Evolutionary conservation across 495 filamentous ascomycete species (phyloP), one percentile per base, ranked within the genome.

Genomic region (Delitschia confertaspora): DNA sequence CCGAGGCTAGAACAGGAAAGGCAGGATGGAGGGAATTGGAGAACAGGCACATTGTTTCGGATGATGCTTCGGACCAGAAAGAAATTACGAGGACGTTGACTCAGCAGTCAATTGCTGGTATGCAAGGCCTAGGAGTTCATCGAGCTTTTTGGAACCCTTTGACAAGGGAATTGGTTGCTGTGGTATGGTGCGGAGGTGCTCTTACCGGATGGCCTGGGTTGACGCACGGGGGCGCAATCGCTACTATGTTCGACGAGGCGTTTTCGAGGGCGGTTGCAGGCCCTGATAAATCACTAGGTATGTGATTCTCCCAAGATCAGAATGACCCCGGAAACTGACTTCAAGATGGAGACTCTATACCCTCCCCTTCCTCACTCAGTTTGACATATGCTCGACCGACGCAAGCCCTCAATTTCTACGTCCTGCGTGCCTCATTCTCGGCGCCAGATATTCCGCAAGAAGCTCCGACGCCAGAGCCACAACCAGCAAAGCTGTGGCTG

Each of bases 171-270:
- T 47, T 72, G 3, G 47, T 73, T 27, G 71, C 63, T 42, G 59
- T 89, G 11, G 65, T 88, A 13, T 81, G 65, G 58, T 72, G 89
- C 29, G 85, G 85, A 22, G 33, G 58, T 0, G 74, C 67, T 10
- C 55, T 79, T 16, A 65, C 75, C 23, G 83, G 85, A 2, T 88
- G 82, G 81, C 83, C 83, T n/a, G 73, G 72, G 2, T 65, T 86
- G 16, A 76, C 81, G 38, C 85, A 93, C 63, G 85, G 85, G 13
- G 85, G 85, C 13, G 68, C 71, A 2, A 67, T 85, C 26, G 83
- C 77, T 3, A 87, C 81, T 0, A 56, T 87, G 6, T 60, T 88
- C 23, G 81, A 85, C 58, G 85, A 93, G 63, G 66, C 62, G 11
- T 62, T 78, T 38, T 42, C 52, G 6, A 57, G 57, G 38, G 64